Base-by-base conservation (phyloP, 2,329 filamentous ascomycete genomes). In the Phialophora tarda region DNA sequence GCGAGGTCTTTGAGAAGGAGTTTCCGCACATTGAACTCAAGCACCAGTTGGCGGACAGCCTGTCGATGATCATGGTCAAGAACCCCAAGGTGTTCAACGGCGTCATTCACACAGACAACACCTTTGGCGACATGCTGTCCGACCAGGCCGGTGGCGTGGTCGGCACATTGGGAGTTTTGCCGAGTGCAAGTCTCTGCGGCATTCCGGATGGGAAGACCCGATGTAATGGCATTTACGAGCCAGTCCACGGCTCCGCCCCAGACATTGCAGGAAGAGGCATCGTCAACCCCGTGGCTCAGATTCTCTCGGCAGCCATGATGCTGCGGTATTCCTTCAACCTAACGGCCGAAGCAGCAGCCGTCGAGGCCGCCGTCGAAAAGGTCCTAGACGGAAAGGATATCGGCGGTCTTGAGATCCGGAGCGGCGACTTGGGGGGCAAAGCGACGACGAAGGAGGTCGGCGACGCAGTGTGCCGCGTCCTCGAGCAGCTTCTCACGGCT, bases 101-200 rank as follows among this genome's bases (percentile, higher is more conserved):
- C 28, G 93, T 99, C 66, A 89, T 99, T 65, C 95, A 99, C 82
- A 90, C 89, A 85, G 95, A 95, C 81, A 99, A 99, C 87, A 86
- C 98, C 76, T 99, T 98, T 86, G 95, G 95, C 82, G 95, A 98
- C 83, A 99, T 99, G 86, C 88, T 99, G 72, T 98, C 94, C 77
- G 95, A 99, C 82, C 97, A 98, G 92, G 98, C 95, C 85, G 95
- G 95, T 76, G 95, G 95, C 84, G 87, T 99, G 74, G 98, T 99
- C 76, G 95, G 95, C 79, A 95, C 95, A 82, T 91, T 99, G 71
- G 95, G 95, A 80, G 89, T 99, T 60, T 97, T 95, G 47, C 95
- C 95, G 72, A 98, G 94, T 47, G 95, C 94, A 77, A 88, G 98
- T 97, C 78, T 95, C 93, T 82, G 93, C 97, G 82, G 91, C 97